Conservation (phyloP, 352 stramenopile genomes). For the Phytopythium boreale region DNA sequence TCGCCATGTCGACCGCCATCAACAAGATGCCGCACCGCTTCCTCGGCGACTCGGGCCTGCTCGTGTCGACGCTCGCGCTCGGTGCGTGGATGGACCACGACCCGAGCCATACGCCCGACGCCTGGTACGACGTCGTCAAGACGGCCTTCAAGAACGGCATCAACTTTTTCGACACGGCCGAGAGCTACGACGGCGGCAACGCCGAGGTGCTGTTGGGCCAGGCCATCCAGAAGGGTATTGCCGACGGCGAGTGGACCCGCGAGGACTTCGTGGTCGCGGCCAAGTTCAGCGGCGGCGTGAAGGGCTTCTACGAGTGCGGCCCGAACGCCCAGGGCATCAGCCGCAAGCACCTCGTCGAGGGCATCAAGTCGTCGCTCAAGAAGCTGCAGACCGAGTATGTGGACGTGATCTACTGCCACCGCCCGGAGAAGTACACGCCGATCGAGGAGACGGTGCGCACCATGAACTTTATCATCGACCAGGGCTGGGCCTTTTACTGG, state of each 20-base stretch:
- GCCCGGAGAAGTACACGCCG: constrained; percentile 32
- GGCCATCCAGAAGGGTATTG: constrained; percentile 36
- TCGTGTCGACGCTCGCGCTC: constrained; percentile 5
- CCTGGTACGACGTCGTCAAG: constrained; percentile 35
- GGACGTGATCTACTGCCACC: constrained; percentile 53
- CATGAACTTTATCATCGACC: too few species aligned
- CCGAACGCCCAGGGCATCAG: constrained; percentile 19
- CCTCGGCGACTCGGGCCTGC: constrained; percentile 25
- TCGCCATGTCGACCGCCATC: too few species aligned
- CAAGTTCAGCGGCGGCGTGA: constrained; percentile 38
- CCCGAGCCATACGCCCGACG: constrained; percentile 9
- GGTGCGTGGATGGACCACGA: constrained; percentile 25
- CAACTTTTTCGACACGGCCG: constrained; percentile 52
- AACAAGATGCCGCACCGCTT: constrained; percentile 32
- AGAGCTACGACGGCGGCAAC: constrained; percentile 28
- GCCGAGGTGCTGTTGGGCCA: constrained; percentile 31
- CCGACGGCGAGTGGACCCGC: constrained; percentile 21
- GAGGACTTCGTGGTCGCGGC: constrained; percentile 47
- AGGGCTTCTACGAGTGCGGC: constrained; percentile 1
- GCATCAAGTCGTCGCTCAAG: constrained; percentile 7
- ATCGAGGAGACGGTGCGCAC: too few species aligned
- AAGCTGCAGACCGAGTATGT: constrained; percentile 18
- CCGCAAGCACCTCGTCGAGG: constrained; percentile 29
- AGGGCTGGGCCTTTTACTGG: too few species aligned
- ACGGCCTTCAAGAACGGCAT: constrained; percentile 31